These are phyloP conservation scores for Penicillium maclennaniae DNA, from an alignment of 495 filamentous ascomycete species.

Conservation along the genomic window DNA sequence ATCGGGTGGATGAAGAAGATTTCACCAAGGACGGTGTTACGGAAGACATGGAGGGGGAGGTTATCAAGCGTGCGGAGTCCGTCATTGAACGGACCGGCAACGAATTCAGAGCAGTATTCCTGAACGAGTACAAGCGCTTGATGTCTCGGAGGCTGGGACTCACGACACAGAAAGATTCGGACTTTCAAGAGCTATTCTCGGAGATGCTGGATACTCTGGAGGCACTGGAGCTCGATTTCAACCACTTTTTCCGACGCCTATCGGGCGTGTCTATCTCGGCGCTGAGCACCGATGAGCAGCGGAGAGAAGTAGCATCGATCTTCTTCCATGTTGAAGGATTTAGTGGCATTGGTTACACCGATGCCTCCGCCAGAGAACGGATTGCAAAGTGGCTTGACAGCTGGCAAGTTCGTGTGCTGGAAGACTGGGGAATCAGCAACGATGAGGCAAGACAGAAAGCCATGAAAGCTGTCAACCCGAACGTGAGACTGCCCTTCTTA, in stretches of 20 bases:
- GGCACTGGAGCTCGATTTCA: slow-evolving; percentile 78
- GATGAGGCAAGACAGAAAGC: slow-evolving; percentile 59
- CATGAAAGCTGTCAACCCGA: slow-evolving; percentile 88
- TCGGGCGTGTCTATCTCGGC: slow-evolving; percentile 53
- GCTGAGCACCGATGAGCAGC: slow-evolving; percentile 56
- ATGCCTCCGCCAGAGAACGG: slow-evolving; percentile 53
- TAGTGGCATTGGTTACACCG: slow-evolving; percentile 53
- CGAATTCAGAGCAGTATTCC: slow-evolving; percentile 82
- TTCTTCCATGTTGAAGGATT: slow-evolving; percentile 73
- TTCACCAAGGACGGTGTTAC: slow-evolving; percentile 71
- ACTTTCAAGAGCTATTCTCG: slow-evolving; percentile 75
- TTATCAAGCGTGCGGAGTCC: slow-evolving; percentile 75
- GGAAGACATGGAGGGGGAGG: slow-evolving; percentile 59
- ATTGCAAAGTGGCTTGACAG: slow-evolving; percentile 71
- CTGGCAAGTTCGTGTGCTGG: slow-evolving; percentile 63
- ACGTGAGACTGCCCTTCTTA: slow-evolving; percentile 36
- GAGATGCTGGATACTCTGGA: slow-evolving; percentile 81
- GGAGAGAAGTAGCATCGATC: slow-evolving; percentile 52
- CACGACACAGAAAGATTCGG: slow-evolving; percentile 55
- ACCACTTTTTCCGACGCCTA: slow-evolving; percentile 82
- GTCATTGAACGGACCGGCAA: slow-evolving; percentile 73
- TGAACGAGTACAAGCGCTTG: slow-evolving; percentile 77
- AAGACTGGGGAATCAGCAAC: slow-evolving; percentile 61
- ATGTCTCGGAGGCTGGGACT: slow-evolving; percentile 79
- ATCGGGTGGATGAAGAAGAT: slow-evolving; percentile 58